phyloP scores from a whole-genome alignment of 257 asterid genomes.

The Solanum clarkiae region DNA sequence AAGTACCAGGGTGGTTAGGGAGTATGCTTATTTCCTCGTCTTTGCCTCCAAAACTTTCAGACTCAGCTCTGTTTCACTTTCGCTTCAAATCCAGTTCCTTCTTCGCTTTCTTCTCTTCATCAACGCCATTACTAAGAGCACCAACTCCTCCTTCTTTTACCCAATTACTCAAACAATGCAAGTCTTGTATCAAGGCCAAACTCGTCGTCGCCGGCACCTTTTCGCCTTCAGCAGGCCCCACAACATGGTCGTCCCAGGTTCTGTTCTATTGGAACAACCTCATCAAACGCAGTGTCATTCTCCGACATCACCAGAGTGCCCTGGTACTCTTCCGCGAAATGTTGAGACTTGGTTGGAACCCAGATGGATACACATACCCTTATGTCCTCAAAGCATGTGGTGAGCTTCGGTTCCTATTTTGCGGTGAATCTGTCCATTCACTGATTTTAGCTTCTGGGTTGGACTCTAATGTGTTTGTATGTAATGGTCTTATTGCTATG shows the following conservation, averaged over 20 bases:
- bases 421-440: slow-evolving; percentile 50
- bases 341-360: slow-evolving; percentile 48
- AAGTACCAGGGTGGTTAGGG: background rate
- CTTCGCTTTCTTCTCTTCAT: background rate
- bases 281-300: slow-evolving; percentile 31
- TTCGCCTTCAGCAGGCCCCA: background rate
- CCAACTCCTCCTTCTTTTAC: background rate
- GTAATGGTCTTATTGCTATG: slow-evolving; percentile 55
- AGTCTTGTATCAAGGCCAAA: background rate
- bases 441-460: slow-evolving; percentile 34
- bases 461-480: slow-evolving; percentile 63
- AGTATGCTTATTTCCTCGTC: background rate
- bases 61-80: background rate
- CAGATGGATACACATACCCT: slow-evolving; percentile 74
- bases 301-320: slow-evolving; percentile 17
- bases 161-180: background rate
- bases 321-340: slow-evolving; percentile 46
- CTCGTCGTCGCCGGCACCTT: background rate
- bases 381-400: slow-evolving; percentile 60
- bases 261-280: slow-evolving; percentile 72
- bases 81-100: background rate
- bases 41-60: background rate
- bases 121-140: background rate
- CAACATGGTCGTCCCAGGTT: background rate
- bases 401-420: slow-evolving; percentile 17